Evolutionary conservation across 768 basidiomycete species (phyloP).

Genomic region (Trametes gibbosa): DNA sequence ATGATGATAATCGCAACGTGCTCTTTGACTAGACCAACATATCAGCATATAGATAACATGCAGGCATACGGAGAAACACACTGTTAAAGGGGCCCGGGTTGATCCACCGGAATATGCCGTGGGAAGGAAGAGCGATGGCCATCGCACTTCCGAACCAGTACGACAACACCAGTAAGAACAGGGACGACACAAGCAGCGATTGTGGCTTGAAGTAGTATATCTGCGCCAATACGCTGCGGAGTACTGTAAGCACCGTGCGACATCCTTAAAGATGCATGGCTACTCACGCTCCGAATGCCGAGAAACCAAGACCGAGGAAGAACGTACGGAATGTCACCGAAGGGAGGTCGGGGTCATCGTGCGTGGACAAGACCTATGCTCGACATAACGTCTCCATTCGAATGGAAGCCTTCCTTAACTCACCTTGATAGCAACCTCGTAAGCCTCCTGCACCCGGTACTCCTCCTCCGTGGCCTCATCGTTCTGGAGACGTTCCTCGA

Average conservation of each 20-base stretch:
- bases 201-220: slow-evolving; percentile 44
- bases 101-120: slow-evolving; percentile 31
- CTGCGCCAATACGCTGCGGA: slow-evolving; percentile 31
- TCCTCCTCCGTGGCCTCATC: slow-evolving; percentile 34
- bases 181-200: slow-evolving; percentile 45
- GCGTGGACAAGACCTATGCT: slow-evolving; percentile 36
- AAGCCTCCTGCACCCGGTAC: slow-evolving; percentile 35
- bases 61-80: slow-evolving; percentile 18
- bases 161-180: slow-evolving; percentile 51
- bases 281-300: slow-evolving; percentile 52
- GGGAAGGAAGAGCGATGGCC: slow-evolving; percentile 33
- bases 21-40: slow-evolving; percentile 30
- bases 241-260: neutral
- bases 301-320: slow-evolving; percentile 53
- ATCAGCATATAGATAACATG: neutral
- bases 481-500: slow-evolving; percentile 32
- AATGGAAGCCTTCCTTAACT: too few species aligned
- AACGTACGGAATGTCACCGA: slow-evolving; percentile 55
- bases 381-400: too few species aligned
- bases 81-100: slow-evolving; percentile 41
- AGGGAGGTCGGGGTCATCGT: slow-evolving; percentile 39
- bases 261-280: neutral
- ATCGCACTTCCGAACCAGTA: slow-evolving; percentile 49
- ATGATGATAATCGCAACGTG: slow-evolving; percentile 37
- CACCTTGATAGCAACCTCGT: slow-evolving; percentile 41